A percentile compares a stretch with the other conserved stretches of the same genome.
phyloP scores from a whole-genome alignment of 345 rosid genomes.

The Salix caprea region DNA sequence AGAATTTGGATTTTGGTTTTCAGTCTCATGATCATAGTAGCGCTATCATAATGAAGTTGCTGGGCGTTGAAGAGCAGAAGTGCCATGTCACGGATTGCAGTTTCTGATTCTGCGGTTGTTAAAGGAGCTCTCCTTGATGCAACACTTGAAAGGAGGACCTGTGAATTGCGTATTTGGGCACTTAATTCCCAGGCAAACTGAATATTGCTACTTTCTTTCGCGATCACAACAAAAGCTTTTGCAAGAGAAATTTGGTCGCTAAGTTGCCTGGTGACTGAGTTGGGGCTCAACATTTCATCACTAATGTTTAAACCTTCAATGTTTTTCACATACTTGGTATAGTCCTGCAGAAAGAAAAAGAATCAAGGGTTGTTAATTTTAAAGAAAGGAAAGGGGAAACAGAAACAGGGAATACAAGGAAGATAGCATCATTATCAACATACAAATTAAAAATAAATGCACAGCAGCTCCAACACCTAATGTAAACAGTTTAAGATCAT shows the following conservation, averaged over 20 bases:
- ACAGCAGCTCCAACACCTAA: background rate
- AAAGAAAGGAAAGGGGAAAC: background rate
- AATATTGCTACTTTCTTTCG: constrained; percentile 86
- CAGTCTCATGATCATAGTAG: constrained; percentile 91
- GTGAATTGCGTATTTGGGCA: constrained; percentile 88
- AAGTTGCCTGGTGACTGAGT: constrained; percentile 76
- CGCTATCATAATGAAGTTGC: constrained; percentile 81
- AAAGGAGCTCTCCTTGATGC: constrained; percentile 71
- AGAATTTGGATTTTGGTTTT: constrained; percentile 78
- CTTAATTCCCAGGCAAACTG: constrained; percentile 97
- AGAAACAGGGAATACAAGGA: background rate
- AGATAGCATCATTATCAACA: background rate
- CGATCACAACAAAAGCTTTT: constrained; percentile 82
- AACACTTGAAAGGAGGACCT: constrained; percentile 67
- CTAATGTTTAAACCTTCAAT: constrained; percentile 69
- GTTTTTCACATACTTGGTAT: constrained; percentile 44
- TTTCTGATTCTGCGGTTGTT: constrained; percentile 61
- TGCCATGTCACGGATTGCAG: constrained; percentile 81
- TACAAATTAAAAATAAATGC: background rate
- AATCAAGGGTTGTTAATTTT: constrained; percentile 1
- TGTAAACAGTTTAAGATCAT: background rate
- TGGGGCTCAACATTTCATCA: constrained; percentile 72
- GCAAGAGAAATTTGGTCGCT: constrained; percentile 89
- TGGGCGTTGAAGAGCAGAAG: constrained; percentile 81
- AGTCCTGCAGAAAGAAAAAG: constrained; percentile 35